Evolutionary conservation across 768 basidiomycete genomes (phyloP).

Genomic region (Boletus barrowsii): DNA sequence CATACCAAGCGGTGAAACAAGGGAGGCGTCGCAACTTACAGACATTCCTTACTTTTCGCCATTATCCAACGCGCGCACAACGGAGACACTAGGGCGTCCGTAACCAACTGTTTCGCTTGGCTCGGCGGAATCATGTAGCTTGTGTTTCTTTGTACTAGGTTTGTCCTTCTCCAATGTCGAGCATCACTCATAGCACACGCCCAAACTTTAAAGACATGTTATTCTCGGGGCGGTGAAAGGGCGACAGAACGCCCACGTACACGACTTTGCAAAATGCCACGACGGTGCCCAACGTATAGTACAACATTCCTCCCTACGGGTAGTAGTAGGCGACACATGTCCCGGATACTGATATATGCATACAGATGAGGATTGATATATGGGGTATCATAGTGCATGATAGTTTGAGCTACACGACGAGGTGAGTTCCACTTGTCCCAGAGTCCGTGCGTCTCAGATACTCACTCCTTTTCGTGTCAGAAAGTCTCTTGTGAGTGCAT

Average conservation of each 20-base stretch:
- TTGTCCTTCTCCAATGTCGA: too few species aligned
- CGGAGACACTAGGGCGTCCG: too few species aligned
- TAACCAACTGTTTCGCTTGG: too few species aligned
- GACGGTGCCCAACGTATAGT: slow-evolving; percentile 6
- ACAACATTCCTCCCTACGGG: slow-evolving; percentile 16
- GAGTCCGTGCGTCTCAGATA: neutral
- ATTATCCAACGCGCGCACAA: too few species aligned
- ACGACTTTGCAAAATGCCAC: neutral
- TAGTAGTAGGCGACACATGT: slow-evolving; percentile 5
- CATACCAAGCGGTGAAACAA: too few species aligned
- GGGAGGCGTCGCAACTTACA: too few species aligned
- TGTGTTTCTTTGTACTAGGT: too few species aligned
- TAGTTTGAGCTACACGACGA: slow-evolving; percentile 14
- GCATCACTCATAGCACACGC: too few species aligned
- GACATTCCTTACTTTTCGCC: too few species aligned
- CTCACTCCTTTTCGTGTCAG: slow-evolving; percentile 32
- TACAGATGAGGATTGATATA: slow-evolving; percentile 29
- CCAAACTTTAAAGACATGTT: neutral
- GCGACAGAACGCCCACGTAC: neutral
- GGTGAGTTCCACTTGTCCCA: slow-evolving; percentile 9
- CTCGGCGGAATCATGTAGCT: too few species aligned
- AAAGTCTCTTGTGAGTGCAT: slow-evolving; percentile 40
- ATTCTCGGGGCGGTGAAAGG: slow-evolving; percentile 1
- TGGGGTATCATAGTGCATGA: slow-evolving; percentile 29
- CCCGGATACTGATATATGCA: slow-evolving; percentile 25